These are phyloP conservation scores for Avena sativa DNA, from an alignment of 176 grass and related monocot genomes.

Conservation along the genomic window DNA sequence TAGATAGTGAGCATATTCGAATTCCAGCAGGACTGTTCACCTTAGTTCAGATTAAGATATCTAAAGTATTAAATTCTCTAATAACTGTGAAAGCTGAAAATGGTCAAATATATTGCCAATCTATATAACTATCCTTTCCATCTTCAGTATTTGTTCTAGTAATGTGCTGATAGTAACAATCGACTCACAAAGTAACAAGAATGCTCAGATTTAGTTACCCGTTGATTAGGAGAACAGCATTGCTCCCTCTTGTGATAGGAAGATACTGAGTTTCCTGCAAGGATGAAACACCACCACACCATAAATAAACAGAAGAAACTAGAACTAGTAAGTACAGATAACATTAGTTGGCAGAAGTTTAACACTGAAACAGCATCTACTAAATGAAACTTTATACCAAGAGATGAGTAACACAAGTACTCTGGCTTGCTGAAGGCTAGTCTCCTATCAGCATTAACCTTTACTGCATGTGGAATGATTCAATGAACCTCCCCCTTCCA, in stretches of 20 bases:
- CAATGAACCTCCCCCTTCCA: not conserved
- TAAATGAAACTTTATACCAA: not conserved
- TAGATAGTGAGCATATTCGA: not conserved
- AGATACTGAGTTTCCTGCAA: slow-evolving; percentile 97
- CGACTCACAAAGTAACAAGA: slow-evolving; percentile 11
- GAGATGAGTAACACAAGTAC: not conserved
- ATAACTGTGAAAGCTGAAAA: slow-evolving; percentile 15
- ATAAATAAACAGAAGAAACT: slow-evolving; percentile 11
- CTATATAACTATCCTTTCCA: not conserved
- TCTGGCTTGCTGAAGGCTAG: slow-evolving; percentile 14
- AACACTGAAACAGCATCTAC: slow-evolving; percentile 4
- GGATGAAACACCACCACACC: slow-evolving; percentile 44
- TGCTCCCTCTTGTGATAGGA: slow-evolving; percentile 95
- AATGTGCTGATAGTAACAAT: slow-evolving; percentile 21
- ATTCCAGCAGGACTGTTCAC: not conserved
- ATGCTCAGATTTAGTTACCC: slow-evolving; percentile 67
- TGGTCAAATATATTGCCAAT: slow-evolving; percentile 15
- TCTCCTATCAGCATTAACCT: slow-evolving; percentile 10
- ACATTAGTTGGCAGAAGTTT: slow-evolving; percentile 12
- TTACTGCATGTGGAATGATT: not conserved
- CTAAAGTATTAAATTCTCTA: slow-evolving; percentile 4
- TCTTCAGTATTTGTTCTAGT: slow-evolving; percentile 5
- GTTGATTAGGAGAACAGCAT: slow-evolving; percentile 94
- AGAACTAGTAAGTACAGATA: slow-evolving; percentile 34
- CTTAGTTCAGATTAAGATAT: slow-evolving; percentile 17